Conservation (phyloP, 1,139 yeast species). For the Debaryomycetaceae sp. region DNA sequence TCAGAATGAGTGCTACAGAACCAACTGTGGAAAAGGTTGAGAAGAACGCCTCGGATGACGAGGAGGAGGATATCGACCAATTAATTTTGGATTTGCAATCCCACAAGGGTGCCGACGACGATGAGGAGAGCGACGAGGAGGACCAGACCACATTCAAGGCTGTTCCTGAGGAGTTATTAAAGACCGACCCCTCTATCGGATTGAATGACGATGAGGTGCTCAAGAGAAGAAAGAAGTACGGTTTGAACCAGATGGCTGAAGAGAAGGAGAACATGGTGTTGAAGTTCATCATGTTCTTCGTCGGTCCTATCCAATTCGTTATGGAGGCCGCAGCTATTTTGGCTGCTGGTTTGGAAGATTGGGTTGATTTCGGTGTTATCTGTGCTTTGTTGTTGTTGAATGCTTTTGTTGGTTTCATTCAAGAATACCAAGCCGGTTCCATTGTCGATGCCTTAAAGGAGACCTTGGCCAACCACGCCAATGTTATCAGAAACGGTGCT, state of each 20-base stretch:
- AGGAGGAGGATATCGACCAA: constrained; percentile 85
- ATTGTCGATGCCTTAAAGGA: constrained; percentile 93
- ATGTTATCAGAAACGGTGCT: constrained; percentile 81
- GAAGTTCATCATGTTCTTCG: constrained; percentile 88
- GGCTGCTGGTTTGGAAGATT: constrained; percentile 98
- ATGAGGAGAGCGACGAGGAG: constrained; percentile 53
- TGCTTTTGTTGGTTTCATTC: constrained; percentile 94
- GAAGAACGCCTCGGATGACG: constrained; percentile 56
- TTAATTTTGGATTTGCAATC: constrained; percentile 88
- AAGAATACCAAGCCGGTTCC: constrained; percentile 97
- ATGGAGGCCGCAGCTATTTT: constrained; percentile 98
- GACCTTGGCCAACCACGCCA: constrained; percentile 86
- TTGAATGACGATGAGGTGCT: constrained; percentile 75
- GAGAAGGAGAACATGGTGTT: constrained; percentile 79
- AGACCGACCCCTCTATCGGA: constrained; percentile 84
- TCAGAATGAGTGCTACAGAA: constrained; percentile 45
- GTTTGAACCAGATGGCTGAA: constrained; percentile 93
- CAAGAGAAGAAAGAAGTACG: constrained; percentile 90
- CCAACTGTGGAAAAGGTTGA: constrained; percentile 48
- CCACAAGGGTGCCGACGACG: constrained; percentile 52
- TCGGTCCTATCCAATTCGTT: constrained; percentile 98
- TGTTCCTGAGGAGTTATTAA: constrained; percentile 85
- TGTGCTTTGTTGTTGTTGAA: constrained; percentile 83
- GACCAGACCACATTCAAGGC: constrained; percentile 49
- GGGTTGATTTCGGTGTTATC: constrained; percentile 99